Evolutionary conservation across 345 rosid genomes (phyloP).

Genomic region (Hypericum perforatum): DNA sequence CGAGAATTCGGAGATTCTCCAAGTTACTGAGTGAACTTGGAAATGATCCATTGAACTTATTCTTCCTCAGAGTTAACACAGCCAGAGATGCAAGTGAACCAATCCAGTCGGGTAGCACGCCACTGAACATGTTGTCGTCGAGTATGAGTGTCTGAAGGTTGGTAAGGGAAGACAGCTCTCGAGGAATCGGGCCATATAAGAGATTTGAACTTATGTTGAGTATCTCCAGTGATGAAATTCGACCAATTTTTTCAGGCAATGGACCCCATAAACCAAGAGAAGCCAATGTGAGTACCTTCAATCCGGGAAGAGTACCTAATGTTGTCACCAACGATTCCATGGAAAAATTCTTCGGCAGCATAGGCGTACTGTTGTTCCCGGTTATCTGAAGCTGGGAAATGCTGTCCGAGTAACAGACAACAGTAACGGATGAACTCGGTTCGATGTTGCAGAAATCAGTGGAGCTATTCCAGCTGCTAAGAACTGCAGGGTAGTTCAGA

Average conservation of each 20-base stretch:
- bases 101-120: constrained; percentile 54
- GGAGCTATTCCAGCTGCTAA: constrained; percentile 57
- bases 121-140: constrained; percentile 70
- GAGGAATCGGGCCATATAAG: constrained; percentile 54
- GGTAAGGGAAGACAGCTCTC: constrained; percentile 44
- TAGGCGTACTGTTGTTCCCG: constrained; percentile 40
- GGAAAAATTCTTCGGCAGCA: constrained; percentile 60
- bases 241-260: constrained; percentile 58
- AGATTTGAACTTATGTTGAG: constrained; percentile 78
- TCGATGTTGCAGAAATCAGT: constrained; percentile 78
- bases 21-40: constrained; percentile 53
- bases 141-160: constrained; percentile 69
- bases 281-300: constrained; percentile 76
- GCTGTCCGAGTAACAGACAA: constrained; percentile 71
- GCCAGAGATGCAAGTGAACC: constrained; percentile 44
- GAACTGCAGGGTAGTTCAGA: constrained; percentile 48
- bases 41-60: constrained; percentile 61
- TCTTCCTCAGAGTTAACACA: constrained; percentile 70
- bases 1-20: constrained; percentile 69
- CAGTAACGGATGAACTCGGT: constrained; percentile 51
- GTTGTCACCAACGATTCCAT: constrained; percentile 68
- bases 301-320: constrained; percentile 54
- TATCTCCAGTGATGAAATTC: constrained; percentile 61
- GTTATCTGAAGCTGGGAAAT: constrained; percentile 74
- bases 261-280: constrained; percentile 92